Conservation (phyloP, 2,329 filamentous ascomycete genomes). For the Epichloe hybrida region DNA sequence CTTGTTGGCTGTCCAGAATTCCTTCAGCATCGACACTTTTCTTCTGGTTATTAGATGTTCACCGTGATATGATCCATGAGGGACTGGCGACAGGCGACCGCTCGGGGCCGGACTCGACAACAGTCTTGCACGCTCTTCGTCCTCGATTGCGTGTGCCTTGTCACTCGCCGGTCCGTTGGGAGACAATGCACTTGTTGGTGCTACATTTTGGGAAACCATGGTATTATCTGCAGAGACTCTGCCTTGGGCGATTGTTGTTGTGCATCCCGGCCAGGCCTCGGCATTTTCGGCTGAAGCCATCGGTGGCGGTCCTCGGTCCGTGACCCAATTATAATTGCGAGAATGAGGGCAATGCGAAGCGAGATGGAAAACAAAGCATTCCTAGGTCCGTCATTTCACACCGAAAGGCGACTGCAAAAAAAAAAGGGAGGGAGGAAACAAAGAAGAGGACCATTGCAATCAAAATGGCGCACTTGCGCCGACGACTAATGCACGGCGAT, state of each 20-base stretch:
- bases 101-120: constrained; percentile 12
- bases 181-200: neutral
- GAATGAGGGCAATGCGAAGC: neutral
- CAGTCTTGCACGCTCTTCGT: constrained; percentile 3
- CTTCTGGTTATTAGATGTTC: neutral
- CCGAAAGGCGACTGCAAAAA: neutral
- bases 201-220: neutral
- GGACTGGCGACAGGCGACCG: constrained; percentile 9
- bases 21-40: constrained; percentile 11
- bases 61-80: neutral
- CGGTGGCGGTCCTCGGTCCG: neutral
- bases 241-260: neutral
- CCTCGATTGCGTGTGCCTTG: constrained; percentile 1
- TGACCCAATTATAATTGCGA: neutral
- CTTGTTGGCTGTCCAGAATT: constrained; percentile 52
- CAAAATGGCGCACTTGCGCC: neutral
- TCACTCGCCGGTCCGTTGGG: neutral
- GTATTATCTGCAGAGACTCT: neutral
- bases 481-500: neutral
- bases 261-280: neutral
- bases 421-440: neutral
- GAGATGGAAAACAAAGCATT: neutral
- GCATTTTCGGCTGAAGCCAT: neutral
- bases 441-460: neutral
- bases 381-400: neutral